Evolutionary conservation across 495 filamentous ascomycete species (phyloP).

Genomic region (Pyrenopolyporus hunteri): DNA sequence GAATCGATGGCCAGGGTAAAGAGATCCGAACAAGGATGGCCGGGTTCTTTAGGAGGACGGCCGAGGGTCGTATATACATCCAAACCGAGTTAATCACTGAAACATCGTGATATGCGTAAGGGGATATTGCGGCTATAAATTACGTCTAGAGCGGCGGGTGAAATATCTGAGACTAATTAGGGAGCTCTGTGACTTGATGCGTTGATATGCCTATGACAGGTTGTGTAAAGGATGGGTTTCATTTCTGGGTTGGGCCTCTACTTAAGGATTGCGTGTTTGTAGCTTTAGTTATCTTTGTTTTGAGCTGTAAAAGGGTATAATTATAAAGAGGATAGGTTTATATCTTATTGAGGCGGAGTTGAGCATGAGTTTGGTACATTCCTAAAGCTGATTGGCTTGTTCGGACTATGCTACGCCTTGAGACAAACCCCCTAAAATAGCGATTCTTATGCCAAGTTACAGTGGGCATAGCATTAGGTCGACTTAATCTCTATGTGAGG

Average conservation of each 20-base stretch:
- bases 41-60: slow-evolving; percentile 32
- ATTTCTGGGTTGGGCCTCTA: too few relatives aligned
- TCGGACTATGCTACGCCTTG: slow-evolving; percentile 20
- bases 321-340: too few relatives aligned
- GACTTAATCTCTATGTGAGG: too few relatives aligned
- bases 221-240: too few relatives aligned
- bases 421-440: neutral
- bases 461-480: too few relatives aligned
- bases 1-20: slow-evolving; percentile 3
- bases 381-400: slow-evolving; percentile 17
- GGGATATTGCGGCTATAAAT: neutral
- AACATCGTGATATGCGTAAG: neutral
- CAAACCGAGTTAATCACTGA: slow-evolving; percentile 28
- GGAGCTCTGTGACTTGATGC: too few relatives aligned
- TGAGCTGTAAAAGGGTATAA: neutral
- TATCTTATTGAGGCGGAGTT: slow-evolving; percentile 8
- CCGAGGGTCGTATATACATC: slow-evolving; percentile 30
- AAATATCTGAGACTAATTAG: too few relatives aligned
- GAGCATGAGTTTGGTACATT: neutral
- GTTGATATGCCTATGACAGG: too few relatives aligned
- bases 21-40: slow-evolving; percentile 18
- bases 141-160: too few relatives aligned
- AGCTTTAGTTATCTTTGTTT: too few relatives aligned
- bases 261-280: too few relatives aligned
- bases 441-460: too few relatives aligned